Evolutionary conservation across 352 stramenopile genomes (phyloP), one percentile per base, ranked within the genome.

Genomic region (Globisporangium parvum): DNA sequence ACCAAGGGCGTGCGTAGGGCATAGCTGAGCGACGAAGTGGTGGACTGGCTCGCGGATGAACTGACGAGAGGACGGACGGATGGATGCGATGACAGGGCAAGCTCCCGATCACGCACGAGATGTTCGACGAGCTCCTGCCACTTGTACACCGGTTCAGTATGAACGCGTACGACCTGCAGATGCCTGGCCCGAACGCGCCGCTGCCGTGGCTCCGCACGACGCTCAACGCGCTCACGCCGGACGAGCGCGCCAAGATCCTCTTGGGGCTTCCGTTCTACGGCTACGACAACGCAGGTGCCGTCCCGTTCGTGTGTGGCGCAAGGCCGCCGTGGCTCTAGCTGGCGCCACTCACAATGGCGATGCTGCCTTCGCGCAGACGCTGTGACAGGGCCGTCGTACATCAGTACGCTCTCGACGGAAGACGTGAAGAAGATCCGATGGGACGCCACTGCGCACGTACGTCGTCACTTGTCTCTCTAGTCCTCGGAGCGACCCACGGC

Each of bases 251-350:
- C 41, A 86, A 85, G 55, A 71, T 93, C 17, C 62, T 93, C 37
- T 71, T 93, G 59, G 82, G 82, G 1, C 17, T 93, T 24, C 80
- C 82, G 1, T 93, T 93, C 53, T 93, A 93, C 45, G 82, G 82
- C 37, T 93, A 87, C 51, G 80, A 91, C 58, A 89, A 88, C 48
- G 48, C 65, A n/a, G 76, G 82, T 64, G 41, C 14, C 20, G 26
- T 31, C 26, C 26, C 26, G 21, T 51, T 17, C 14, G 5, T 18
- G 10, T 28, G 15, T 6, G 18, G n/a, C n/a, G n/a, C n/a, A n/a
- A n/a, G n/a, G n/a, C n/a, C n/a, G n/a, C n/a, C n/a, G n/a, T n/a
- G n/a, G n/a, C n/a, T n/a, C n/a, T n/a, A n/a, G n/a, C n/a, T n/a
- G n/a, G n/a, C n/a, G n/a, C n/a, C n/a, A 37, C 31, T 10, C 14